A percentile compares a stretch with the other conserved stretches of the same genome.
Evolutionary conservation across 225 moss, liverwort and hornwort species (phyloP).

Genomic region (Thuidium tamariscinum): DNA sequence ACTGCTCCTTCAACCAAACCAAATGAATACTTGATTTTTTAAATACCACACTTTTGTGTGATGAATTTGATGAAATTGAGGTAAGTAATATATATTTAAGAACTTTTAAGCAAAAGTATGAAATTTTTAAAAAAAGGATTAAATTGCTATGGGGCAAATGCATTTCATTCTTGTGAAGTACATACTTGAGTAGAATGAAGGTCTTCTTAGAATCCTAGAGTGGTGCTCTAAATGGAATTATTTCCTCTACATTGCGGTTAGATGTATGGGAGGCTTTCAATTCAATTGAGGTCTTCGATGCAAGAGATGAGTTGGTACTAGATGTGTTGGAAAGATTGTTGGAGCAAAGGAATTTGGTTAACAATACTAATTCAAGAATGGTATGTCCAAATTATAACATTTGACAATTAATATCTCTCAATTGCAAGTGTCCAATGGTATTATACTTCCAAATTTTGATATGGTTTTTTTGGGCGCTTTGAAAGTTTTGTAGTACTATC

Average conservation of each 20-base stretch:
- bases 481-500: too few relatives aligned
- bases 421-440: too few relatives aligned
- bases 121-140: too few relatives aligned
- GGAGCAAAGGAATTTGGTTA: too few relatives aligned
- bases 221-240: not conserved
- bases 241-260: not conserved
- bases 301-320: too few relatives aligned
- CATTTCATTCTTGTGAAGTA: not conserved
- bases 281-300: too few relatives aligned
- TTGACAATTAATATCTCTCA: too few relatives aligned
- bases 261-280: not conserved
- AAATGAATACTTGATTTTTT: not conserved
- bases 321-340: too few relatives aligned
- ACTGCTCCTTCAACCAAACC: not conserved
- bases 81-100: not conserved
- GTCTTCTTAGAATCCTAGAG: accelerated
- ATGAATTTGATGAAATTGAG: not conserved
- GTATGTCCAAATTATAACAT: too few relatives aligned
- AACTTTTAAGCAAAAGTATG: not conserved
- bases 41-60: accelerated
- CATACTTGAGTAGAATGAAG: not conserved
- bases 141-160: accelerated
- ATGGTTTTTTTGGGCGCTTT: too few relatives aligned
- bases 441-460: too few relatives aligned
- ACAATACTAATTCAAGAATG: too few relatives aligned